These are phyloP conservation scores for Musa balbisiana DNA, from an alignment of 202 grass and related monocot genomes.

Conservation along the genomic window DNA sequence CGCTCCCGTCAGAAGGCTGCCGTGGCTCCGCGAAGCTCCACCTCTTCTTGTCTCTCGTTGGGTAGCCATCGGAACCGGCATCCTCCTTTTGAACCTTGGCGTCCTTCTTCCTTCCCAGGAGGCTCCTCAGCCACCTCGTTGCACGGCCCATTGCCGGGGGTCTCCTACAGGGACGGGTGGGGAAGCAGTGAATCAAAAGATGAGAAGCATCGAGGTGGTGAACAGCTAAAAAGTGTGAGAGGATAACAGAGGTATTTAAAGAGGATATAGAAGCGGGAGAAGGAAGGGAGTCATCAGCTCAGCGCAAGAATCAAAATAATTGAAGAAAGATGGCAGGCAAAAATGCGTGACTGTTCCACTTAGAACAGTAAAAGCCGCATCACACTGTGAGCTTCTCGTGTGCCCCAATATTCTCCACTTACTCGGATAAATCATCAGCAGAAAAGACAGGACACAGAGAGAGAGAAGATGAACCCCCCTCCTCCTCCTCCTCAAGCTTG, in stretches of 20 bases:
- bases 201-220: not conserved
- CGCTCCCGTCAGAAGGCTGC: conserved; percentile 5
- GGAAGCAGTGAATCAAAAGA: not conserved
- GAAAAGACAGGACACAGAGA: not conserved
- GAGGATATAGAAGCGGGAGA: no score
- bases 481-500: no score
- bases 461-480: no score
- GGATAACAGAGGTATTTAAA: not conserved
- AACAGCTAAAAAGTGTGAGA: no score
- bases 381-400: not conserved
- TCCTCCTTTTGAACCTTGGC: conserved; percentile 20
- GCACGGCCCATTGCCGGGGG: not conserved
- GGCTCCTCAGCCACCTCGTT: conserved; percentile 4
- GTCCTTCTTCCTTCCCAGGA: conserved; percentile 43
- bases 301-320: not conserved
- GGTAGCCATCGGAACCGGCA: conserved; percentile 6
- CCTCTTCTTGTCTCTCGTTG: conserved; percentile 37
- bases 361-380: not conserved
- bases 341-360: not conserved
- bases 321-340: not conserved
- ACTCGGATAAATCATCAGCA: not conserved
- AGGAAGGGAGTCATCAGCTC: not conserved
- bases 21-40: conserved; percentile 77
- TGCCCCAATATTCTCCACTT: conserved; percentile 9
- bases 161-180: no score